These are phyloP conservation scores for Yarrowia deformans DNA, from an alignment of 805 yeast species.

Conservation along the genomic window DNA sequence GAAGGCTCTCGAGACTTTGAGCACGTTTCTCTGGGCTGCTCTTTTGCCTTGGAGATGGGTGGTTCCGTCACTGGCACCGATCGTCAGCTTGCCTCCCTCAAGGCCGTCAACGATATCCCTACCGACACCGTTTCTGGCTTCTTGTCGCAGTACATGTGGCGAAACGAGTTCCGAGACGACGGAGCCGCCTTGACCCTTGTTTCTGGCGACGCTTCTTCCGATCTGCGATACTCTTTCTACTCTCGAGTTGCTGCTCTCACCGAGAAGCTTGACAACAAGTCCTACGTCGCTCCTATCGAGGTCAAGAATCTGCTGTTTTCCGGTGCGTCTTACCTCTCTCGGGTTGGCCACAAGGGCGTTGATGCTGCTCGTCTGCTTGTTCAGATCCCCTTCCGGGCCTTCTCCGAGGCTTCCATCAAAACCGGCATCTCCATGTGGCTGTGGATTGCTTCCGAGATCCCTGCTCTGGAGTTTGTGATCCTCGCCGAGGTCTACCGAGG, in stretches of 20 bases:
- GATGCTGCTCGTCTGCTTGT: constrained; percentile 47
- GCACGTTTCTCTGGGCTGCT: constrained; percentile 76
- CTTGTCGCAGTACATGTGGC: constrained; percentile 79
- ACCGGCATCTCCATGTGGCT: constrained; percentile 82
- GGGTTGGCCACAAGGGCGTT: constrained; percentile 43
- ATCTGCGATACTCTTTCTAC: constrained; percentile 42
- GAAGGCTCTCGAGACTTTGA: constrained; percentile 52
- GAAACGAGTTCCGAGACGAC: constrained; percentile 53
- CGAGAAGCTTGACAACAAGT: constrained; percentile 42
- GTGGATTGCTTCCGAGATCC: constrained; percentile 72
- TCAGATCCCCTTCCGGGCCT: constrained; percentile 69
- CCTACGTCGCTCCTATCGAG: constrained; percentile 45
- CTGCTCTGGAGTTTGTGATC: constrained; percentile 63
- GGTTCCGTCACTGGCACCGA: constrained; percentile 72
- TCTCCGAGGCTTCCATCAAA: constrained; percentile 65
- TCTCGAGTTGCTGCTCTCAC: constrained; percentile 44
- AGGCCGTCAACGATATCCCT: constrained; percentile 49
- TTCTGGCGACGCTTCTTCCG: constrained; percentile 11
- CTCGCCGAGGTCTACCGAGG: constrained; percentile 70
- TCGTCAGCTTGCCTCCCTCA: constrained; percentile 64
- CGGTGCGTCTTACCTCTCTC: constrained; percentile 54
- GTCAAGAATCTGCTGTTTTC: constrained; percentile 46
- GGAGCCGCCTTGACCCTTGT: constrained; percentile 14
- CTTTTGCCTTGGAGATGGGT: constrained; percentile 91
- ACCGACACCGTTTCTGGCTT: constrained; percentile 71